Percentiles rank a stretch among this genome's conserved stretches.
Conservation (phyloP, 257 asterid species). For the Nicotiana noctiflora region DNA sequence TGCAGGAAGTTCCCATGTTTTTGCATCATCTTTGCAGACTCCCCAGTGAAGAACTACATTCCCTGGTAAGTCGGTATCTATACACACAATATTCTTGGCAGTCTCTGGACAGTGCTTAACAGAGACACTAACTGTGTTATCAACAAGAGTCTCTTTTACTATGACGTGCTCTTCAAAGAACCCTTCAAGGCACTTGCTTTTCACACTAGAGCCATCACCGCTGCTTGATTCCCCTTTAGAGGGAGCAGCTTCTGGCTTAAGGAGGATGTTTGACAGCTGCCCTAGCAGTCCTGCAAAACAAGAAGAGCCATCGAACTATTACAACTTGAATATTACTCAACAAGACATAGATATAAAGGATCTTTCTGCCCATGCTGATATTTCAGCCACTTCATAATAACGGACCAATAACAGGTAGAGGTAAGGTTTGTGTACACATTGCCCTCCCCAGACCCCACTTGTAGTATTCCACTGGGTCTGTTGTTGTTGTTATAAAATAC, state of each 20-base stretch:
- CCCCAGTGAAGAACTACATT: conserved; percentile 93
- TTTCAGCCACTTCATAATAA: neutral
- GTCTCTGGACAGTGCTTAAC: conserved; percentile 45
- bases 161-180: conserved; percentile 69
- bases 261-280: conserved; percentile 49
- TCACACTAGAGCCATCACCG: conserved; percentile 23
- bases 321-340: conserved; percentile 5
- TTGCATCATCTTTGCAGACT: conserved; percentile 52
- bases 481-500: too few relatives aligned
- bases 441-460: too few relatives aligned
- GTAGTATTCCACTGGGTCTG: too few relatives aligned
- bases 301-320: conserved; percentile 5
- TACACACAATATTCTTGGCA: conserved; percentile 42
- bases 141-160: conserved; percentile 45
- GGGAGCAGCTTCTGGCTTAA: conserved; percentile 41
- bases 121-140: conserved; percentile 52
- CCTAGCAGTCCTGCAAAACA: conserved; percentile 49
- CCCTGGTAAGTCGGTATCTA: conserved; percentile 90
- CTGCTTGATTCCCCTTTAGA: conserved; percentile 28
- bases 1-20: conserved; percentile 70
- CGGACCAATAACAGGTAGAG: too few relatives aligned
- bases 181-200: conserved; percentile 44
- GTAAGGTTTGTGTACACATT: too few relatives aligned
- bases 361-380: neutral
- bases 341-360: neutral